Evolutionary conservation across 768 basidiomycete genomes (phyloP), one percentile per base, ranked within the genome.

Genomic region (Coprinopsis strossmayeri): DNA sequence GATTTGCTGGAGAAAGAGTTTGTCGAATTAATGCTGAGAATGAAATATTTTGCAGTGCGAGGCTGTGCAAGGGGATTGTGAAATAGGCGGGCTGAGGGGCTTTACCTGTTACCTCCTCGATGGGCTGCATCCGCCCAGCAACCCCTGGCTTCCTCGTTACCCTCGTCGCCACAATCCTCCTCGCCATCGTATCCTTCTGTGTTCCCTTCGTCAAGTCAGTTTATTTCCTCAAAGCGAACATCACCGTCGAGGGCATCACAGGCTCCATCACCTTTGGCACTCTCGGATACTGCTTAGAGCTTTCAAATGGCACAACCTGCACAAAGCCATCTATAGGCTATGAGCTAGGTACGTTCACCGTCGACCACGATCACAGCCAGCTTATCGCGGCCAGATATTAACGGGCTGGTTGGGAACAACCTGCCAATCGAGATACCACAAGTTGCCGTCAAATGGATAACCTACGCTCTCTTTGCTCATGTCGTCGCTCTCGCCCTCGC

Each of bases 371-470:
- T 46, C 45, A 40, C 48, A 53, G n/a, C n/a, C n/a, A n/a, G n/a
- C 45, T 35, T 25, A 40, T 24, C 5, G 43, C 47, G 40, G 30
- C 2, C 54, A 94, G 92, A 97, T 57, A 79, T 94, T 55, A 91
- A 93, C 58, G 61, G 71, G 30, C 74, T 97, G 1, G 79, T 96
- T 26, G 89, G 84, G 4, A 76, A 90, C 62, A 65, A 73, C 2
- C 69, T 78, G 1, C 57, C 71, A 23, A 66, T 94, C 28, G 64
- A 90, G 55, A 89, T 97, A 44, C 91, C 93, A 1, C 70, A 81
- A 48, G 79, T 91, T 4, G 76, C 83, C 43, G 87, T 93, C 52
- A 95, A 96, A 70, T 97, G 94, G 91, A 71, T 97, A 61, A 98
- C 96, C 9, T 95, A 95, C 59, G 84, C 82, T 20, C 82, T 99